Evolutionary conservation across 495 filamentous ascomycete species (phyloP).

Genomic region (Darksidea phi): DNA sequence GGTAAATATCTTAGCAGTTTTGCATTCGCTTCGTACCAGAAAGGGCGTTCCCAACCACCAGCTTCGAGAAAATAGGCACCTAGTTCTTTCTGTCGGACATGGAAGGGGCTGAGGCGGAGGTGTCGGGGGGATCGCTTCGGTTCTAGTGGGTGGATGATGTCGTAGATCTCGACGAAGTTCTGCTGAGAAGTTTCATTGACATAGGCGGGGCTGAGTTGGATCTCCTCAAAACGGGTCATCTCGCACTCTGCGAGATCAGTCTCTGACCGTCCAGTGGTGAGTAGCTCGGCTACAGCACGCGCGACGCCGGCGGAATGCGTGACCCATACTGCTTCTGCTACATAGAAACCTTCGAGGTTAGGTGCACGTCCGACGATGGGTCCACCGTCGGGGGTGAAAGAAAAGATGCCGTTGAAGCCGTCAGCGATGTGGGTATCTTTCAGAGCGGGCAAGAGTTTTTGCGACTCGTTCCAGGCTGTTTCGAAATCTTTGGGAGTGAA

Average conservation of each 20-base stretch:
- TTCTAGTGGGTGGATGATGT: constrained; percentile 53
- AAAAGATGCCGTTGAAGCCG: constrained; percentile 56
- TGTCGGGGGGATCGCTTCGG: constrained; percentile 50
- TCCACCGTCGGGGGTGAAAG: constrained; percentile 55
- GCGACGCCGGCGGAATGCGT: constrained; percentile 57
- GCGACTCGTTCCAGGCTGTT: constrained; percentile 50
- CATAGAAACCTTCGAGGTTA: constrained; percentile 52
- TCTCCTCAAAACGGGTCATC: constrained; percentile 52
- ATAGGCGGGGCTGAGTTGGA: constrained; percentile 49
- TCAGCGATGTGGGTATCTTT: constrained; percentile 47
- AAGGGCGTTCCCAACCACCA: constrained; percentile 54
- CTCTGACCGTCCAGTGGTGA: constrained; percentile 49
- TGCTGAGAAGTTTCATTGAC: constrained; percentile 51
- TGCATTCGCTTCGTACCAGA: constrained; percentile 53
- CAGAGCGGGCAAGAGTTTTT: constrained; percentile 48
- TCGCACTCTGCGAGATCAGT: constrained; percentile 53
- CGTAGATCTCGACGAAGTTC: constrained; percentile 56
- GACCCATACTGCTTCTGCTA: constrained; percentile 57
- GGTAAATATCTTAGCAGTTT: constrained; percentile 47
- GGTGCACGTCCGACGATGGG: constrained; percentile 52
- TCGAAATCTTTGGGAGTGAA: constrained; percentile 53
- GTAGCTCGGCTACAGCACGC: constrained; percentile 50
- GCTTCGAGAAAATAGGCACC: constrained; percentile 52
- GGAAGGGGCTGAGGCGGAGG: constrained; percentile 50
- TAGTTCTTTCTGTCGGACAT: constrained; percentile 48